These are phyloP conservation scores for Hymenoscyphus fraxineus DNA, from an alignment of 2,329 filamentous ascomycete genomes.

Conservation along the genomic window DNA sequence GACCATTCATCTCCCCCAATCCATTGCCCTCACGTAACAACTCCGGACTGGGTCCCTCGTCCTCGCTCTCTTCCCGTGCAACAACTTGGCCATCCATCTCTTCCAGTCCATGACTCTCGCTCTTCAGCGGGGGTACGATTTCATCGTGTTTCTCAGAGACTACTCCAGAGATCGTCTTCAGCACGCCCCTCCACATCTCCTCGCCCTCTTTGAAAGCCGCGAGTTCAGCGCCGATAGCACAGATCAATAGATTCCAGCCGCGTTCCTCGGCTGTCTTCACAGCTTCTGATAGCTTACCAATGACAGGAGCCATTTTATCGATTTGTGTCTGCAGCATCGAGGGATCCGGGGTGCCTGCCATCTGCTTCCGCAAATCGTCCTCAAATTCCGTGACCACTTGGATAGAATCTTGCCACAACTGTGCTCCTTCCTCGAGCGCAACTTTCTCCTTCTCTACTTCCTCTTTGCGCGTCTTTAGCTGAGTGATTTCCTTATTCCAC, in stretches of 20 bases:
- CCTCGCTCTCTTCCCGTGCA: constrained; percentile 18
- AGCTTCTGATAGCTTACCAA: constrained; percentile 51
- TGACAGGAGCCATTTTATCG: constrained; percentile 56
- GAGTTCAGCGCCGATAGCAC: constrained; percentile 70
- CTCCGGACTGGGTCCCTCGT: constrained; percentile 30
- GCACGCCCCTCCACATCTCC: constrained; percentile 45
- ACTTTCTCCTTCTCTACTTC: constrained; percentile 58
- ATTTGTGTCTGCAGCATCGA: constrained; percentile 36
- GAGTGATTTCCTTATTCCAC: constrained; percentile 61
- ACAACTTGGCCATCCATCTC: neutral
- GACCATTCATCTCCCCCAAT: constrained; percentile 10
- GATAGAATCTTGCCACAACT: constrained; percentile 62
- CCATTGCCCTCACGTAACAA: constrained; percentile 25
- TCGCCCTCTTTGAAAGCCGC: constrained; percentile 62
- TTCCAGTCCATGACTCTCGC: neutral
- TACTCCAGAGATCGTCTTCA: neutral
- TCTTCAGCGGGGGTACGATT: neutral
- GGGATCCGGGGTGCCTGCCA: constrained; percentile 43
- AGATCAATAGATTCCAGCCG: constrained; percentile 72
- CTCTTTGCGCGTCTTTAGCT: constrained; percentile 51
- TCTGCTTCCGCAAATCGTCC: constrained; percentile 52
- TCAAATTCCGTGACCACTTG: constrained; percentile 62
- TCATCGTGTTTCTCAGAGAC: constrained; percentile 7
- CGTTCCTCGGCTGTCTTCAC: constrained; percentile 54
- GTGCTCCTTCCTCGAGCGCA: constrained; percentile 64